Evolutionary conservation across 352 stramenopile species (phyloP).

Genomic region (Achlya hypogyna): DNA sequence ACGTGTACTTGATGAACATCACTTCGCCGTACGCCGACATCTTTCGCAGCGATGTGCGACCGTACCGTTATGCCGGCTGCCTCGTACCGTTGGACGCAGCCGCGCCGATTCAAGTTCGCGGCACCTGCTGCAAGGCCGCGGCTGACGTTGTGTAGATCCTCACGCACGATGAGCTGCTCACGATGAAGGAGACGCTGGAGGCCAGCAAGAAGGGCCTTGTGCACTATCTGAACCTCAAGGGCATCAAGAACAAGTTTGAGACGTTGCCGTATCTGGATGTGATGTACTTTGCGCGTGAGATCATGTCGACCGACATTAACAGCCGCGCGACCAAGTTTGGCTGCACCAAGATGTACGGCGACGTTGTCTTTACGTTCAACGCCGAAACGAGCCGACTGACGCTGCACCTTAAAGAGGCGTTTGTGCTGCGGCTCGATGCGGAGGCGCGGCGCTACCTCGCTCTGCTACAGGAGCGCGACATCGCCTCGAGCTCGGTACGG

Average conservation of each 20-base stretch:
- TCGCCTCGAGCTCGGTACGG: conserved; percentile 7
- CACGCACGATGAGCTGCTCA: not conserved
- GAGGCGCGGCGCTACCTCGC: conserved; percentile 53
- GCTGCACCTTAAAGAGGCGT: conserved; percentile 58
- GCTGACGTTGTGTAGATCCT: conserved; percentile 12
- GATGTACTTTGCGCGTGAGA: conserved; percentile 12
- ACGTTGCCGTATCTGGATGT: conserved; percentile 16
- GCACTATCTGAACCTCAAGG: conserved; percentile 19
- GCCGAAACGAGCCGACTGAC: conserved; percentile 34
- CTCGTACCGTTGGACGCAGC: not conserved
- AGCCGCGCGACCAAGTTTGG: conserved; percentile 16
- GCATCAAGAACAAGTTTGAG: conserved; percentile 21
- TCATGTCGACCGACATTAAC: conserved; percentile 21
- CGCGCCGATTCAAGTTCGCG: not conserved
- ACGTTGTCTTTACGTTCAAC: conserved; percentile 60
- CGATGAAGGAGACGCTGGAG: conserved; percentile 17
- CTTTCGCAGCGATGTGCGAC: not conserved
- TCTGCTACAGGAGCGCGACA: conserved; percentile 49
- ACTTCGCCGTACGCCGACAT: conserved; percentile 12
- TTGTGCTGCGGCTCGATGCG: conserved; percentile 50
- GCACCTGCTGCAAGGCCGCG: not conserved
- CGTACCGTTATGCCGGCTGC: conserved; percentile 4
- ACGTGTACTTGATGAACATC: conserved; percentile 17
- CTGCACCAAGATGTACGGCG: conserved; percentile 26
- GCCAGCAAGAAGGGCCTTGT: conserved; percentile 18